These are phyloP conservation scores for Jasminum sambac DNA, from an alignment of 257 asterid genomes.

Conservation along the genomic window DNA sequence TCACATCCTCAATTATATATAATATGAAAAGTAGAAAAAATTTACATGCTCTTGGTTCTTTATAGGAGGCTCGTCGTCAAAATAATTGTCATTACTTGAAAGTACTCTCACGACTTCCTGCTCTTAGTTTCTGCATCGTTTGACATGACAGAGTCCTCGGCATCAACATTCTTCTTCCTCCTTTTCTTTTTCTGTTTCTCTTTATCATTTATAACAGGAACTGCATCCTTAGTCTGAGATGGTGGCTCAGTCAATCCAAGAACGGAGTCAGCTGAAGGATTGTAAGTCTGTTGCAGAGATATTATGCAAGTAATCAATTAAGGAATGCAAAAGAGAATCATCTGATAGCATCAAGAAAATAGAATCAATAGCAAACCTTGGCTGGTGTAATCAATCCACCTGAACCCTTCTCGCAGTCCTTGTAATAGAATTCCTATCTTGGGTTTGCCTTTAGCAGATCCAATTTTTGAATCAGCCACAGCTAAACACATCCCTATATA, in stretches of 20 bases:
- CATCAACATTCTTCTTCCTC: slow-evolving; percentile 33
- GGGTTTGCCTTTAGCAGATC: slow-evolving; percentile 82
- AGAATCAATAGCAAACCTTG: slow-evolving; percentile 40
- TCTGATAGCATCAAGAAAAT: neutral
- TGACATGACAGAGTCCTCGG: slow-evolving; percentile 25
- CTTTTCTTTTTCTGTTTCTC: slow-evolving; percentile 44
- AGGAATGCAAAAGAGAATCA: neutral
- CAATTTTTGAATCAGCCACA: no score
- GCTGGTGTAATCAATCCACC: slow-evolving; percentile 76
- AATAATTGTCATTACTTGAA: no score
- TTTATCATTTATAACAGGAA: slow-evolving; percentile 29
- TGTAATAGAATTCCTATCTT: slow-evolving; percentile 77
- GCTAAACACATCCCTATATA: no score
- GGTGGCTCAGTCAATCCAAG: slow-evolving; percentile 34
- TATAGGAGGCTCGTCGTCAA: no score
- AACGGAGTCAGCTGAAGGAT: slow-evolving; percentile 49
- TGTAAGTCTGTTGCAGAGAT: slow-evolving; percentile 48
- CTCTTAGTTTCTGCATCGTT: slow-evolving; percentile 29
- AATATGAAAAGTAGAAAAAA: no score
- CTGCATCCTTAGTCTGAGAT: slow-evolving; percentile 25
- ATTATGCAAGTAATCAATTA: slow-evolving; percentile 10
- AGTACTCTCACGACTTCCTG: no score
- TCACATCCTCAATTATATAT: no score
- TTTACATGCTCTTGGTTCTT: no score
- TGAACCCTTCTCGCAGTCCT: slow-evolving; percentile 69